A percentile compares a stretch with the other conserved stretches of the same genome.
These are phyloP conservation scores for Eucalyptus pumila DNA, from an alignment of 345 rosid genomes.

Conservation along the genomic window DNA sequence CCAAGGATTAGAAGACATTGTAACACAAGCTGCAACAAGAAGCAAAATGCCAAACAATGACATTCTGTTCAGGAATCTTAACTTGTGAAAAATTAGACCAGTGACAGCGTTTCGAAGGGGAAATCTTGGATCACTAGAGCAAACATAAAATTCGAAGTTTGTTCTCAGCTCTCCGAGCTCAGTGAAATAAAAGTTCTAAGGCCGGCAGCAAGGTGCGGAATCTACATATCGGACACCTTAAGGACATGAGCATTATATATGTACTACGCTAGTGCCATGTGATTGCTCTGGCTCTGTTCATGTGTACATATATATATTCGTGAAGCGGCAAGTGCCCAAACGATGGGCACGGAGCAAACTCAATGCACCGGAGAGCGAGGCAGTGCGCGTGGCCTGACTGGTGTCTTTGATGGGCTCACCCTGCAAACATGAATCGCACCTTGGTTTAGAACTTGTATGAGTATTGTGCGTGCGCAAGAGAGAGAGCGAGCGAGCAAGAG, in stretches of 20 bases:
- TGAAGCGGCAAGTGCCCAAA: neutral
- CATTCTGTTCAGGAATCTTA: neutral
- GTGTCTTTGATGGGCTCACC: slow-evolving; percentile 99
- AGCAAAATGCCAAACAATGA: neutral
- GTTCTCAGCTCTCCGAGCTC: neutral
- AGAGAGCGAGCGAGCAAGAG: neutral
- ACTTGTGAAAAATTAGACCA: neutral
- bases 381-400: slow-evolving; percentile 61
- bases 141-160: neutral
- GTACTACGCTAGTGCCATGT: neutral
- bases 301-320: neutral
- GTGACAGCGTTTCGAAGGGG: neutral
- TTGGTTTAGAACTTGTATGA: neutral
- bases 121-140: neutral
- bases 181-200: neutral
- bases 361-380: slow-evolving; percentile 30
- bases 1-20: neutral
- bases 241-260: neutral
- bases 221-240: neutral
- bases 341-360: neutral
- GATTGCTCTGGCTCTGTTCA: neutral
- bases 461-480: rapidly evolving
- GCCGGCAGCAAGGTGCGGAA: neutral
- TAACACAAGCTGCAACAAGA: neutral
- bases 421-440: slow-evolving; percentile 16